Percentiles rank a stretch among this genome's conserved stretches.
These are phyloP conservation scores for Cryptococcus maquisensis DNA, from an alignment of 1,284 basidiomycete species.

Conservation along the genomic window DNA sequence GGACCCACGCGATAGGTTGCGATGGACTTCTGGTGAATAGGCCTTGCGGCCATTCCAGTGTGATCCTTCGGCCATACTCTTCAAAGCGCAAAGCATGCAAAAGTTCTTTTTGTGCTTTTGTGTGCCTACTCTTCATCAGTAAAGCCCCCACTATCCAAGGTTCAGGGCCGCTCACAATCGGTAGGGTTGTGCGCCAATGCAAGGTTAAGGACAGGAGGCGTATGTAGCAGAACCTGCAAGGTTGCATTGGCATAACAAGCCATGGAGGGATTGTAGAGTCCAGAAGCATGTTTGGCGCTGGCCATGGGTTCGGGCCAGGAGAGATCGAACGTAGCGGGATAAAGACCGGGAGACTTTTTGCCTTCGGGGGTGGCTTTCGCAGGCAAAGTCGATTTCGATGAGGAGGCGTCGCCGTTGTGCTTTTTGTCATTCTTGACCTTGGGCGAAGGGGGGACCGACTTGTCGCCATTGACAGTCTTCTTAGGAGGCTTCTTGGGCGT, in stretches of 20 bases:
- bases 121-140: conserved; percentile 9
- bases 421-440: conserved; percentile 1
- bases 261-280: conserved; percentile 87
- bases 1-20: conserved; percentile 63
- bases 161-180: conserved; percentile 48
- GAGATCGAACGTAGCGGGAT: conserved; percentile 17
- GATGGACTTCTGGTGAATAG: conserved; percentile 59
- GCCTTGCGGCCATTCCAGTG: conserved; percentile 31
- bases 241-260: conserved; percentile 97
- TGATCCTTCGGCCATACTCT: conserved; percentile 42
- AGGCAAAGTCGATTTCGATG: neutral
- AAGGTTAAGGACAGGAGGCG: conserved; percentile 76
- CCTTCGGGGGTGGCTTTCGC: neutral
- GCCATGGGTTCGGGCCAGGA: conserved; percentile 30
- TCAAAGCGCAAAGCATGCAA: conserved; percentile 72
- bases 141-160: neutral
- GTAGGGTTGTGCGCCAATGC: conserved; percentile 58
- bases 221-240: conserved; percentile 90
- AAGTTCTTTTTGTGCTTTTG: conserved; percentile 48
- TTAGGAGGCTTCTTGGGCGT: neutral
- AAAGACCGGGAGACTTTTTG: conserved; percentile 4
- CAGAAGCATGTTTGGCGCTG: conserved; percentile 44
- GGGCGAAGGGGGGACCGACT: neutral
- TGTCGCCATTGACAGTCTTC: neutral
- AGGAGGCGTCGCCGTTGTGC: neutral